These are phyloP conservation scores for Leishmania arabica DNA, from an alignment of 208 protist genomes.

Conservation along the genomic window DNA sequence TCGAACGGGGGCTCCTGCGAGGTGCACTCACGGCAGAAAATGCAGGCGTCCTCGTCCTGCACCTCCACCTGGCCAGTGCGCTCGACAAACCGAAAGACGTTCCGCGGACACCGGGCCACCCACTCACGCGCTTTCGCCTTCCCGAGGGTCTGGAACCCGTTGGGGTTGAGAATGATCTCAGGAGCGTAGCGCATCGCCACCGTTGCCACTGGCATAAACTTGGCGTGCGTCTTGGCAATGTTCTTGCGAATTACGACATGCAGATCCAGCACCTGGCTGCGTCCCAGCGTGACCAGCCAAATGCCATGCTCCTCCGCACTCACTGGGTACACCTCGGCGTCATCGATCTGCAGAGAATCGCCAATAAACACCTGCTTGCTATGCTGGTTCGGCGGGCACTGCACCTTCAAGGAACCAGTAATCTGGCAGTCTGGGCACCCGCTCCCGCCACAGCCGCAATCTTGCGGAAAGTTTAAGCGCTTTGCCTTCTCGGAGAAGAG, in stretches of 20 bases:
- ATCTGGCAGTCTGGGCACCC: conserved; percentile 90
- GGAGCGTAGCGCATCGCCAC: conserved; percentile 94
- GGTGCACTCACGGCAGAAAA: conserved; percentile 95
- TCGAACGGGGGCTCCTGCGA: conserved; percentile 76
- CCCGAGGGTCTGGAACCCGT: conserved; percentile 73
- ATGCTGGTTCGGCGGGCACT: conserved; percentile 78
- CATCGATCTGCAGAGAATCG: conserved; percentile 79
- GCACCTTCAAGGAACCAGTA: conserved; percentile 77
- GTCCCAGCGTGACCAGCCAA: conserved; percentile 88
- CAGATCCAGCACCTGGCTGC: conserved; percentile 84
- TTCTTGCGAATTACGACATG: conserved; percentile 91
- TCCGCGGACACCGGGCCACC: conserved; percentile 89
- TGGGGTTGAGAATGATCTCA: conserved; percentile 93
- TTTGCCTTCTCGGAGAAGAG: conserved; percentile 90
- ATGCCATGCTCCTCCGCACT: conserved; percentile 83
- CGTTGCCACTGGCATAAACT: conserved; percentile 96
- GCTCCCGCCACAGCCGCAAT: conserved; percentile 81
- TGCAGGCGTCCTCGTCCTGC: conserved; percentile 77
- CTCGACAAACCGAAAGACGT: conserved; percentile 87
- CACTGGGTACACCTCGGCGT: conserved; percentile 78
- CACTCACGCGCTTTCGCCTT: conserved; percentile 73
- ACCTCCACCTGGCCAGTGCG: conserved; percentile 65
- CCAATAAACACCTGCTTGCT: conserved; percentile 82
- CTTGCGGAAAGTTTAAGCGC: conserved; percentile 78
- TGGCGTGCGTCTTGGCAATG: conserved; percentile 98